phyloP scores from a whole-genome alignment of 805 yeast genomes.

The Candida parachauliodes region DNA sequence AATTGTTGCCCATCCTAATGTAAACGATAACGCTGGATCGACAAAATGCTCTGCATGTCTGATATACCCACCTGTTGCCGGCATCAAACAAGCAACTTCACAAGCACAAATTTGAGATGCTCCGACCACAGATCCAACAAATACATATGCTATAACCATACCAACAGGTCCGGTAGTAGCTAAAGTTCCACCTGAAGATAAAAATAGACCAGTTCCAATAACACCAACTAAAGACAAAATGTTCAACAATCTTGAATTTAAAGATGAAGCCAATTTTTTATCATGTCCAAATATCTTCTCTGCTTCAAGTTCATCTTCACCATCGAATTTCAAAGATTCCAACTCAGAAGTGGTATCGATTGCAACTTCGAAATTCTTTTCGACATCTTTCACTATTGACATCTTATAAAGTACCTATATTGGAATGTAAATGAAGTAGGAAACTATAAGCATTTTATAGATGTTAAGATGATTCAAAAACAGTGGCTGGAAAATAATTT shows the following conservation, averaged over 20 bases:
- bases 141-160: conserved; percentile 44
- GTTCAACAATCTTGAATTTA: conserved; percentile 17
- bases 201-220: conserved; percentile 46
- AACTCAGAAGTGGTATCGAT: background rate
- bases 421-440: too few relatives aligned
- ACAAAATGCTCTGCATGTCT: conserved; percentile 35
- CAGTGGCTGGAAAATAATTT: conserved; percentile 2
- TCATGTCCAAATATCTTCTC: conserved; percentile 13
- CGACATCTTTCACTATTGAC: background rate
- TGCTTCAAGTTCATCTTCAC: conserved; percentile 3
- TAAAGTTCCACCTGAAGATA: conserved; percentile 48
- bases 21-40: conserved; percentile 46
- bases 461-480: background rate
- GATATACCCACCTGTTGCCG: conserved; percentile 33
- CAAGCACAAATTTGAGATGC: conserved; percentile 38
- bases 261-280: conserved; percentile 13
- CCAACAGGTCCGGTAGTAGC: conserved; percentile 43
- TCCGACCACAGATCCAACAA: conserved; percentile 44
- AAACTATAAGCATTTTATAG: background rate
- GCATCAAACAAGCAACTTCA: conserved; percentile 35
- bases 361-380: background rate
- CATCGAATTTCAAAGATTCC: conserved; percentile 1
- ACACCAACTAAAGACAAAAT: conserved; percentile 22
- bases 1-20: conserved; percentile 43
- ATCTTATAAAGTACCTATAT: too few relatives aligned